These are phyloP conservation scores for Stellera chamaejasme DNA, from an alignment of 345 rosid genomes.

Conservation along the genomic window DNA sequence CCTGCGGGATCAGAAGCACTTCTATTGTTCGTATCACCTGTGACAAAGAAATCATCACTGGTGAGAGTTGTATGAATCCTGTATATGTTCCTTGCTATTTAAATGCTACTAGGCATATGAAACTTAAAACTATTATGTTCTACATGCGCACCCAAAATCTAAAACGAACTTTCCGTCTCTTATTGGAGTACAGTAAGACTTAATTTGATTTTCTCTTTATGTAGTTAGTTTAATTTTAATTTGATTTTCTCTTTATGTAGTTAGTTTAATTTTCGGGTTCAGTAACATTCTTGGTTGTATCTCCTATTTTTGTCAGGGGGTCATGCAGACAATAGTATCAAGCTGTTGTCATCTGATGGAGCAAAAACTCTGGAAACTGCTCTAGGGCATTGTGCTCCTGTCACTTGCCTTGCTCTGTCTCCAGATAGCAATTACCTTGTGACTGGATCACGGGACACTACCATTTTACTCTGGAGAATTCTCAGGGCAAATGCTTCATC, in stretches of 20 bases:
- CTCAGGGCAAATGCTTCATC: conserved; percentile 40
- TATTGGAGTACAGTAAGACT: no score
- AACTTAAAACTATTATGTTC: no score
- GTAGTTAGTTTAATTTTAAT: not conserved
- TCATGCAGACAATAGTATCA: conserved; percentile 87
- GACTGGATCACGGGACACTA: conserved; percentile 83
- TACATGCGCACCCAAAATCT: no score
- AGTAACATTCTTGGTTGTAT: not conserved
- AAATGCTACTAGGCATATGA: not conserved
- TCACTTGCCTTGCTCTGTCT: conserved; percentile 92
- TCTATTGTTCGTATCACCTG: conserved; percentile 71
- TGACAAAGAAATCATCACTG: conserved; percentile 83
- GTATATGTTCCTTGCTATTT: not conserved
- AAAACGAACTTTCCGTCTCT: no score
- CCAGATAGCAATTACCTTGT: conserved; percentile 79
- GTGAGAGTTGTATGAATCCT: conserved; percentile 24
- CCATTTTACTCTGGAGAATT: conserved; percentile 87
- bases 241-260: no score
- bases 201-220: no score
- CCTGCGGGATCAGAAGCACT: conserved; percentile 77
- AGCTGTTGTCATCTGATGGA: conserved; percentile 77
- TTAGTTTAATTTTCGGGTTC: not conserved
- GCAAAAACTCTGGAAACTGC: conserved; percentile 95
- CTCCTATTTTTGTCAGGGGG: conserved; percentile 51
- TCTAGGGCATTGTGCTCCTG: conserved; percentile 87